These are phyloP conservation scores for Pichia kudriavzevii DNA, from an alignment of 1,139 yeast genomes.

Conservation along the genomic window DNA sequence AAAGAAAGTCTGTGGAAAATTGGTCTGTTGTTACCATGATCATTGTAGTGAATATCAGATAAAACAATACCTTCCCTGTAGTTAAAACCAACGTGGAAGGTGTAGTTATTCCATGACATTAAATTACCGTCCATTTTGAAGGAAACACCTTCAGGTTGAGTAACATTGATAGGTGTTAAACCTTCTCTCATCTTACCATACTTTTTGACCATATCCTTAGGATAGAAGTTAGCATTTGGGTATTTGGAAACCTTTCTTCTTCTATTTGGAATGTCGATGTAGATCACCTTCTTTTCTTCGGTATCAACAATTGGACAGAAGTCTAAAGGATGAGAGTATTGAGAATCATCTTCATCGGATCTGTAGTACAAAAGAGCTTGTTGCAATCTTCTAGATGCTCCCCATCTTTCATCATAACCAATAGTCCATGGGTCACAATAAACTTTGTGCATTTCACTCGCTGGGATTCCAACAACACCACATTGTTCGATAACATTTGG, in stretches of 20 bases:
- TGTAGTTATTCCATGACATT: slow-evolving; percentile 71
- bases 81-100: slow-evolving; percentile 74
- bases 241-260: slow-evolving; percentile 65
- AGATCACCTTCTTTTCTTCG: slow-evolving; percentile 59
- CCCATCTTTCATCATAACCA: slow-evolving; percentile 82
- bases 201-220: slow-evolving; percentile 52
- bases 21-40: slow-evolving; percentile 64
- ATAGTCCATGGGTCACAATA: slow-evolving; percentile 86
- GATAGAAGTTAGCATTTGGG: slow-evolving; percentile 64
- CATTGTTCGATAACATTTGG: slow-evolving; percentile 70
- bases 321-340: slow-evolving; percentile 77
- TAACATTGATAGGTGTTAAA: slow-evolving; percentile 54
- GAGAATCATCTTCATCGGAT: slow-evolving; percentile 72
- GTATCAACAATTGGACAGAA: slow-evolving; percentile 79
- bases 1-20: slow-evolving; percentile 72
- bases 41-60: slow-evolving; percentile 65
- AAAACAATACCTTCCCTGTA: slow-evolving; percentile 80
- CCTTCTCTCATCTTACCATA: slow-evolving; percentile 58
- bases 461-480: slow-evolving; percentile 59
- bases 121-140: slow-evolving; percentile 62
- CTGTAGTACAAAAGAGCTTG: slow-evolving; percentile 78
- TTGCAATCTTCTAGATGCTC: slow-evolving; percentile 65
- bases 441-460: slow-evolving; percentile 56
- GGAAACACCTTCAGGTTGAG: slow-evolving; percentile 79
- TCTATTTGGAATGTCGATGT: slow-evolving; percentile 65